Evolutionary conservation across 768 basidiomycete species (phyloP), one percentile per base, ranked within the genome.

Genomic region (Rhodotorula paludigena): DNA sequence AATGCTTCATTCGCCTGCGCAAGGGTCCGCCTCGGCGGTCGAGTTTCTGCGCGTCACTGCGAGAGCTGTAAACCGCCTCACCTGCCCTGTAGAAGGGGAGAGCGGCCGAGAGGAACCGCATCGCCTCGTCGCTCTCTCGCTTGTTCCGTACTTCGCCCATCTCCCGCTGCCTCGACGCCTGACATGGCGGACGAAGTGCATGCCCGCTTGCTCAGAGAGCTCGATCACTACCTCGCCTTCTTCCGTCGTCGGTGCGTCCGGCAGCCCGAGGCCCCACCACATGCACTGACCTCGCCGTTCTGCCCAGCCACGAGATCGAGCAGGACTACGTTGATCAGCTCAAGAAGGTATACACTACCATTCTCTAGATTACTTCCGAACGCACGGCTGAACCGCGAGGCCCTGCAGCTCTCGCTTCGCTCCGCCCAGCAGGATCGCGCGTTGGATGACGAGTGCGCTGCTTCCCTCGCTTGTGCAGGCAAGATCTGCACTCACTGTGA

Each of bases 221-320:
- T 71, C 8, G 62, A 67, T 33, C 21, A 49, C 16, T 67, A 71
- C 56, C 25, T 64, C 14, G 16, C 32, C 18, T 71, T 71, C 56
- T 60, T 71, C 57, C 41, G 51, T 33, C 60, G 58, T 0, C 38
- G 65, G 70, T 67, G 33, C 16, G 54, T 33, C 25, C 15, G 28
- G 57, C 49, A 6, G 4, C 11, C 47, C 18, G 32, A 8, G 10
- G 32, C 9, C 41, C 35, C 54, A 1, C 33, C 32, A 21, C 53
- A 18, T 2, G 1, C 53, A 16, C 57, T 36, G 45, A 59, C 48
- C 35, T 32, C 39, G 35, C 15, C 21, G 4, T 15, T 23, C 36
- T 21, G 49, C n/a, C 41, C 68, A 74, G 74, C 45, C 63, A 64
- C 7, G 75, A 76, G 36, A 42, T 76, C n/a, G 75, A 76, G 52